Base-by-base conservation (phyloP, 1,284 basidiomycete genomes). In the Lignosus rhinocerotis region DNA sequence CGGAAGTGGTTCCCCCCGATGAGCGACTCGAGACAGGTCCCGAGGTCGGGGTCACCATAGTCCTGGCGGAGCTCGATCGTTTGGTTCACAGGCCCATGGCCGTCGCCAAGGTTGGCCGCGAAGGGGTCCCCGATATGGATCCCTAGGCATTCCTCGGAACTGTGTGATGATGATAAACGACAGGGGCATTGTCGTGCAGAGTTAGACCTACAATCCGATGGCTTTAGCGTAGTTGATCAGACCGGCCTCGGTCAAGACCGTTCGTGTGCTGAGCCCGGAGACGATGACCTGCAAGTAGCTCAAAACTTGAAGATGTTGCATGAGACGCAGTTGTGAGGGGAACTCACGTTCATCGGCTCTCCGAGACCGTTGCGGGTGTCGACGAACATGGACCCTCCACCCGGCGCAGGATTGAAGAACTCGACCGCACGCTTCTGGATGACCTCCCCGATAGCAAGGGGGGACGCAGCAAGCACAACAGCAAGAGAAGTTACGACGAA, bases 71-170 rank as follows among this genome's bases (percentile, higher is more conserved):
- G 82, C 54, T 90, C 81, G 56, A 82, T 77, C 59, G 83, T 82
- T 68, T 90, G 85, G n/a, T 78, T 73, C 60, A 85, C 84, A 51
- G 74, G 74, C 16, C 82, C 82, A 58, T 88, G 79, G 0, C 84
- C 86, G 61, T 92, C 89, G 12, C 89, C 90, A 9, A 91, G 79
- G 68, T 91, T 80, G 30, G 89, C 89, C 46, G 81, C 74, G 66
- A 90, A 87, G 0, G 81, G 81, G 36, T 66, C 77, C 3, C 88
- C 88, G 11, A 83, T 63, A 66, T 88, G 89, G 58, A 91, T 72
- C 25, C 84, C 88, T 32, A 91, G 70, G 69, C 90, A 92, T 70
- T 92, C 89, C 51, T 79, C 79, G 12, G 89, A 87, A 70, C 87
- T 88, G 41, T 30, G 42, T 7, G 10, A 16, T 17, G n/a, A n/a